Base-by-base conservation (phyloP, 2,329 filamentous ascomycete genomes). In the Leptographium lundbergii region DNA sequence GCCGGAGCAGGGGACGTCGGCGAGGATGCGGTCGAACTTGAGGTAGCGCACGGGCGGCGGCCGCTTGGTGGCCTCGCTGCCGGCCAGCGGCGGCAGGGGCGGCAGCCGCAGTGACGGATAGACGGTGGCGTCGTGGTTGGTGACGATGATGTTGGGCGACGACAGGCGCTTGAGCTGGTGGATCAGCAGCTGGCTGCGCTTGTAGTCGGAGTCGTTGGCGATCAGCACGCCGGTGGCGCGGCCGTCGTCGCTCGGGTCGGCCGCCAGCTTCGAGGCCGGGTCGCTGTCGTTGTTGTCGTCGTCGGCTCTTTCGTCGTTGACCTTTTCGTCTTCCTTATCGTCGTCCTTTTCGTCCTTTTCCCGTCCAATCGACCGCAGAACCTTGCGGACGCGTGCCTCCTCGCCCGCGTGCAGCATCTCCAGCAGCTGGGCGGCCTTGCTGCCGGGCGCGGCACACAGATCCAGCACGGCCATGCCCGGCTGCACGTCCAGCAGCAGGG, bases 121-220 rank as follows among this genome's bases (percentile, higher is more conserved):
- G 71, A 95, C 85, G 5, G 91, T 96, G 50, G 94, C 94, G 72
- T 99, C 94, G 75, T 99, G 92, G 71, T 99, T 97, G 50, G 91
- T 97, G 62, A 99, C 92, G 63, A 99, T 87, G 65, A 99, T 78
- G 71, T 99, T 99, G 3, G 94, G 92, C 5, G 94, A 97, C 63
- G 92, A 96, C 56, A 99, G 80, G 62, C 94, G 88, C 80, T 99
- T 99, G 67, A 97, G 88, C 74, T 99, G 94, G 72, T 99, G 94
- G 54, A 96, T 89, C 70, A 99, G 76, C 88, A 99, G 94, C 74
- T 97, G 94, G 59, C 90, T 90, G 64, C 94, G 88, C 77, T 92
- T 95, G 77, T 96, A 96, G 72, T 99, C 94, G 66, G 89, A 85
- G 69, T 99, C 94, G 73, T 99, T 99, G 63, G 94, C 94, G 65